Evolutionary conservation across 2,329 filamentous ascomycete species (phyloP).

Genomic region (Phoma sp.): DNA sequence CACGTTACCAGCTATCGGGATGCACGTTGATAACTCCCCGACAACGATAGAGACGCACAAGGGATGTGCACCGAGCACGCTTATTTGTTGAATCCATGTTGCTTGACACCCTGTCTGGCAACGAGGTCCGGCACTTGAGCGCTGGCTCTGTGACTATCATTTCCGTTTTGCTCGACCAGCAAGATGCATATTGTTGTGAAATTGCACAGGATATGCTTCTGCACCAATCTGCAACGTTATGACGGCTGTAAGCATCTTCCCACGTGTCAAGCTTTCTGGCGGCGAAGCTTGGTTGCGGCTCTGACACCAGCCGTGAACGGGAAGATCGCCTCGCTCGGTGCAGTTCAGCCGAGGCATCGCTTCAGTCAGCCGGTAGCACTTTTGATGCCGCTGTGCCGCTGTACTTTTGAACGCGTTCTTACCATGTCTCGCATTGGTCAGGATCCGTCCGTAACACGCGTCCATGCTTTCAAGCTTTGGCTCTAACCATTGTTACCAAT

Average conservation of each 20-base stretch:
- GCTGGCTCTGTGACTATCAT: neutral
- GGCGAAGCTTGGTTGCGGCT: constrained; percentile 12
- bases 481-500: neutral
- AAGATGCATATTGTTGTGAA: neutral
- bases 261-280: constrained; percentile 7
- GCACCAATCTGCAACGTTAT: neutral
- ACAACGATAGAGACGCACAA: constrained; percentile 19
- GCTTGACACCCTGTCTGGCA: constrained; percentile 3
- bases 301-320: constrained; percentile 7
- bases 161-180: constrained; percentile 3
- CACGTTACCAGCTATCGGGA: too few species aligned
- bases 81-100: constrained; percentile 12
- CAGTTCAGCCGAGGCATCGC: neutral
- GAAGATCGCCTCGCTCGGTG: neutral
- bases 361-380: neutral
- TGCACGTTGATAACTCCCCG: neutral
- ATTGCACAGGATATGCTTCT: neutral
- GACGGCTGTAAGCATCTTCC: neutral
- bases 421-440: neutral
- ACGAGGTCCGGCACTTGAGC: constrained; percentile 9
- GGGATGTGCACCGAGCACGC: constrained; percentile 4
- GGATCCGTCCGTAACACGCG: neutral
- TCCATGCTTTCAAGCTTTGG: neutral
- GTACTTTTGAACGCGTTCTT: neutral
- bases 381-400: neutral